Base-by-base conservation (phyloP, 495 filamentous ascomycete genomes). In the Geopyxis carbonaria region DNA sequence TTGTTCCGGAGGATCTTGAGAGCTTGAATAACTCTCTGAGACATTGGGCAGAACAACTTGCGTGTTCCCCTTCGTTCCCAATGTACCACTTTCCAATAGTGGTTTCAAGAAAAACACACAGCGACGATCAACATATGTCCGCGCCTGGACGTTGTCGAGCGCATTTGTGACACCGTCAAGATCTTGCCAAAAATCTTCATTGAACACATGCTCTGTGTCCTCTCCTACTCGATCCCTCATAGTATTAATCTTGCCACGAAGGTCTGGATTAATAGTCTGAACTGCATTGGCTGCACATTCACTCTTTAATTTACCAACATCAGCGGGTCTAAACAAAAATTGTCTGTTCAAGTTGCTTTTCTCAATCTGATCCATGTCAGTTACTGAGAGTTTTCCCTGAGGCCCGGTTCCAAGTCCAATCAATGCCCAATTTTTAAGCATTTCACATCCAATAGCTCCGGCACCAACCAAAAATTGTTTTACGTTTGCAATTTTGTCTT, bases 341-440 rank as follows among this genome's bases (percentile, higher is more conserved):
- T 99, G 91, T 30, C 91, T 70, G 64, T 99, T 99, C 27, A 99
- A 70, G 57, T 99, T 99, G 65, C 87, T 94, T 70, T 86, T 92
- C 65, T 99, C 91, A 46, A 99, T 99, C 44, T 80, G 79, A 48
- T 99, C 91, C 78, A 92, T 95, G 55, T 99, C 91, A 10, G 91
- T 93, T 18, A 95, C 80, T 16, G 57, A 80, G 54, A 99, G 86
- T 52, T 77, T 77, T 46, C 91, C 91, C 22, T 85, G 70, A 16
- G 79, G 79, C 23, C 91, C 91, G 28, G 80, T 80, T 28, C 76
- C 87, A 34, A 99, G 66, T 44, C 91, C 91, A 50, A 95, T 91
- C 85, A 95, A 87, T 19, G 91, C 89, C 89, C 91, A 99, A 58
- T 94, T 95, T 70, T 99, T 99, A 40, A 99, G 65, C 72, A 94